Conservation (phyloP, 148 eudicot genomes). For the Diospyros kaki region DNA sequence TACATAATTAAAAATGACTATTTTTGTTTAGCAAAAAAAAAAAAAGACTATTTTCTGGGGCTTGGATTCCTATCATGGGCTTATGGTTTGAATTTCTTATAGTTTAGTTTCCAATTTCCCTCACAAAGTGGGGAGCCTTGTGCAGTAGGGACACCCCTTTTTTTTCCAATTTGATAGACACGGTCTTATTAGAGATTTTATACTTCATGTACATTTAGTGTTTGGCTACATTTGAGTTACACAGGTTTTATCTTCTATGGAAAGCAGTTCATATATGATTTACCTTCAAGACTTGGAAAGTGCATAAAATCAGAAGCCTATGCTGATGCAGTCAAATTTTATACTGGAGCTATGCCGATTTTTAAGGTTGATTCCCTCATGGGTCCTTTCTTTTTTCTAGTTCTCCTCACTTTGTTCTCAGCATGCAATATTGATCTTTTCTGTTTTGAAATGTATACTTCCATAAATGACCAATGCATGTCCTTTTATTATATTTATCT, state of each 20-base stretch:
- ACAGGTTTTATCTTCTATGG: slow-evolving; percentile 33
- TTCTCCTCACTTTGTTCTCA: not conserved
- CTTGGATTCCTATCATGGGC: not conserved
- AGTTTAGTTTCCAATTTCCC: not conserved
- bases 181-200: not conserved
- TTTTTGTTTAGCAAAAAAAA: not conserved
- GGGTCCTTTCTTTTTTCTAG: slow-evolving; percentile 11
- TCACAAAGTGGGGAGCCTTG: no score
- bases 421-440: not conserved
- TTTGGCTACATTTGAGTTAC: slow-evolving; percentile 32
- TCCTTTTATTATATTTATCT: slow-evolving; percentile 9
- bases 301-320: slow-evolving; percentile 96
- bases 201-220: slow-evolving; percentile 12
- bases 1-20: not conserved
- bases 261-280: slow-evolving; percentile 95
- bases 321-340: slow-evolving; percentile 93
- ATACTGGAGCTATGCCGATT: slow-evolving; percentile 98
- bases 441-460: not conserved
- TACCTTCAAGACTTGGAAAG: slow-evolving; percentile 89
- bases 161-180: not conserved
- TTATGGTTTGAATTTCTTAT: not conserved
- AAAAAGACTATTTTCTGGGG: no score
- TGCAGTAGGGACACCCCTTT: no score
- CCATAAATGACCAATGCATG: not conserved
- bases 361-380: slow-evolving; percentile 59